Percentiles rank a stretch among this genome's conserved stretches.
phyloP scores from a whole-genome alignment of 352 stramenopile genomes.

The Phytopythium boreale region DNA sequence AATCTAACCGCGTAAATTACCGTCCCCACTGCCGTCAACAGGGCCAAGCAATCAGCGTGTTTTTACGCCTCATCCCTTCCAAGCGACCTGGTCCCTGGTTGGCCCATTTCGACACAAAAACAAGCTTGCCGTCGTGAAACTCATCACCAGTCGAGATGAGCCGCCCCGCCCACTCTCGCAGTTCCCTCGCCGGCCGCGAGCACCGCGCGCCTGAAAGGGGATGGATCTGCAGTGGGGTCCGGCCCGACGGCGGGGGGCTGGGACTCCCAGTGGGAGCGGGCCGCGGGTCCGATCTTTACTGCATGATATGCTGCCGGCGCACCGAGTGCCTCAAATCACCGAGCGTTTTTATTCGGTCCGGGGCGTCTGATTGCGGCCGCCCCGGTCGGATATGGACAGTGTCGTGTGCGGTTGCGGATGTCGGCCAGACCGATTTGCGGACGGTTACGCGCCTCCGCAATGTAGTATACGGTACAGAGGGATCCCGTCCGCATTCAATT shows the following conservation, averaged over 20 bases:
- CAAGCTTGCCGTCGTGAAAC: background rate
- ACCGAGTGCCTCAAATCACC: background rate
- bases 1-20: background rate
- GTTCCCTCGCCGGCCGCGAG: background rate
- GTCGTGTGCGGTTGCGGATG: background rate
- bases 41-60: constrained; percentile 6
- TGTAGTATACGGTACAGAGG: background rate
- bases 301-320: background rate
- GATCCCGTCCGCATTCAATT: background rate
- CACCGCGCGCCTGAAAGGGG: background rate
- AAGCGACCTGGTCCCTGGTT: background rate
- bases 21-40: background rate
- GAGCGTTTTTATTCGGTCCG: background rate
- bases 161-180: background rate
- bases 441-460: background rate
- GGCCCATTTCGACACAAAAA: constrained; percentile 1
- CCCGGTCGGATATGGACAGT: background rate
- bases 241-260: background rate
- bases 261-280: background rate
- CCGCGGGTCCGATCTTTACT: background rate
- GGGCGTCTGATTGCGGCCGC: background rate
- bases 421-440: no score
- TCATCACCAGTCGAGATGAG: constrained; percentile 1
- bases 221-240: background rate
- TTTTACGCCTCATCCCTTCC: constrained; percentile 1